Conservation (phyloP, 805 yeast genomes). For the Suhomyces sp. region DNA sequence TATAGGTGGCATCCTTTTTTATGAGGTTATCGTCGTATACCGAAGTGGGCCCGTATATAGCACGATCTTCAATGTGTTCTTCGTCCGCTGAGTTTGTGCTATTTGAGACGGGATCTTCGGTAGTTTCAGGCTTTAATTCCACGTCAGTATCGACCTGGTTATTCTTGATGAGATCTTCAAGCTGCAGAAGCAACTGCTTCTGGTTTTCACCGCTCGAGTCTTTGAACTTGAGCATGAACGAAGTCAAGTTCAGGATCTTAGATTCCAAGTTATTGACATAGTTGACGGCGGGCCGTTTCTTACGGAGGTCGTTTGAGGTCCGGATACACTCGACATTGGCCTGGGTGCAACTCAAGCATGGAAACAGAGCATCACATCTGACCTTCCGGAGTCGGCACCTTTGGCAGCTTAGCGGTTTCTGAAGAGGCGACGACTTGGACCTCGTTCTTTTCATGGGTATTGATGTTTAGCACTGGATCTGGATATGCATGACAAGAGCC, state of each 20-base stretch:
- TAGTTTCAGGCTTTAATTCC: background rate
- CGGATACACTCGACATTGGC: slow-evolving; percentile 45
- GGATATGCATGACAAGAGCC: background rate
- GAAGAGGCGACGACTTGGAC: slow-evolving; percentile 4
- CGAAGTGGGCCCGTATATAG: slow-evolving; percentile 46
- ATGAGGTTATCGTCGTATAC: slow-evolving; percentile 37
- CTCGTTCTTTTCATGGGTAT: background rate
- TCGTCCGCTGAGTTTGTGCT: background rate
- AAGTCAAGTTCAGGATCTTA: slow-evolving; percentile 22
- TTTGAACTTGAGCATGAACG: slow-evolving; percentile 24
- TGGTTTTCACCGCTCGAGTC: slow-evolving; percentile 16
- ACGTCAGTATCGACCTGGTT: background rate
- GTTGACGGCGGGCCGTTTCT: slow-evolving; percentile 47
- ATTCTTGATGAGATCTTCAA: slow-evolving; percentile 12
- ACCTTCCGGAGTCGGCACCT: slow-evolving; percentile 43
- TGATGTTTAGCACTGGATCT: background rate
- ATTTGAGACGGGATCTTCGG: background rate
- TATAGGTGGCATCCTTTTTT: slow-evolving; percentile 12
- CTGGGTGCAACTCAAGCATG: slow-evolving; percentile 48
- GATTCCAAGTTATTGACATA: slow-evolving; percentile 48
- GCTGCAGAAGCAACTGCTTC: slow-evolving; percentile 1
- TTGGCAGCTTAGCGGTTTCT: slow-evolving; percentile 31
- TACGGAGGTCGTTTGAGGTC: slow-evolving; percentile 48
- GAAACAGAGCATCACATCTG: slow-evolving; percentile 48
- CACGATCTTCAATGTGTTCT: slow-evolving; percentile 21